Evolutionary conservation across 2,329 filamentous ascomycete genomes (phyloP).

Genomic region (Drechslera avenae): DNA sequence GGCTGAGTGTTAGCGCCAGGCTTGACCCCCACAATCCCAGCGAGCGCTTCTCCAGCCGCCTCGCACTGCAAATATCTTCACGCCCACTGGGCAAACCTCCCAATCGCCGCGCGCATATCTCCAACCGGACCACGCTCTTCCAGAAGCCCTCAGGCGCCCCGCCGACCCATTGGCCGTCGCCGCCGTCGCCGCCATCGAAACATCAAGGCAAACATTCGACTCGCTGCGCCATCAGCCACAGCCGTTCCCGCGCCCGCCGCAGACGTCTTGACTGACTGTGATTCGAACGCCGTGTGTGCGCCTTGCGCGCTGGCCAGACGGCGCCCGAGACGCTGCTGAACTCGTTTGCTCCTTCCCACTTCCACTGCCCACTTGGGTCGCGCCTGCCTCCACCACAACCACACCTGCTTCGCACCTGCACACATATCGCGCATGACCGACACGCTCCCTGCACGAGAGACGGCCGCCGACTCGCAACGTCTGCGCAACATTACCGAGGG

Average conservation of each 20-base stretch:
- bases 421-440: constrained; percentile 44
- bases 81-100: constrained; percentile 19
- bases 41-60: constrained; percentile 45
- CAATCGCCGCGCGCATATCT: constrained; percentile 29
- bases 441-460: constrained; percentile 19
- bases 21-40: constrained; percentile 34
- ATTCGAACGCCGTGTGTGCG: constrained; percentile 31
- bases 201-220: constrained; percentile 29
- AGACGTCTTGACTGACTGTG: constrained; percentile 30
- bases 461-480: constrained; percentile 33
- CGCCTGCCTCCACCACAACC: constrained; percentile 2
- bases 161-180: constrained; percentile 34
- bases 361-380: constrained; percentile 3
- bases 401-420: constrained; percentile 12
- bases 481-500: constrained; percentile 40
- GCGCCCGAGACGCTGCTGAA: constrained; percentile 14
- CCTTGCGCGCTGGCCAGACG: constrained; percentile 31
- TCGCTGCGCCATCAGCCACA: constrained; percentile 23
- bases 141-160: constrained; percentile 32
- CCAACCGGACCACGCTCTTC: constrained; percentile 19
- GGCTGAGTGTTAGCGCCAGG: constrained; percentile 47
- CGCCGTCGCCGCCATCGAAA: constrained; percentile 17
- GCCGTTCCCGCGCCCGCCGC: constrained; percentile 27
- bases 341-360: constrained; percentile 11
- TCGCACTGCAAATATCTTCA: constrained; percentile 34